phyloP scores from a whole-genome alignment of 257 asterid genomes.

The Craterostigma plantagineum region DNA sequence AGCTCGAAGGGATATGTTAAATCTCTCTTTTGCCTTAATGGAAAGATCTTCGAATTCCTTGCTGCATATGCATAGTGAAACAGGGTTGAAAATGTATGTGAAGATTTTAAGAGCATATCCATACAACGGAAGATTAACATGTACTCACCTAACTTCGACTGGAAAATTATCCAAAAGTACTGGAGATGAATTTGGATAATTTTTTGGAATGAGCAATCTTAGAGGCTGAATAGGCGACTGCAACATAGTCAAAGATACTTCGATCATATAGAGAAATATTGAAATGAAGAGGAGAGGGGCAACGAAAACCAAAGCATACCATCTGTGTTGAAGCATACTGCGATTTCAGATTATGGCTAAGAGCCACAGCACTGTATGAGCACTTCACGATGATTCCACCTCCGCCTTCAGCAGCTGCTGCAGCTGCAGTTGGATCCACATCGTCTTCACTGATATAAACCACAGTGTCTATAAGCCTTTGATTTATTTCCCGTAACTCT shows the following conservation, averaged over 20 bases:
- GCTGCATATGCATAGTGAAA: constrained; percentile 15
- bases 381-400: constrained; percentile 79
- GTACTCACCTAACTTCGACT: constrained; percentile 65
- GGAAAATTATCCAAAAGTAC: constrained; percentile 81
- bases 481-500: constrained; percentile 73
- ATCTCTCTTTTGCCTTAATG: constrained; percentile 50
- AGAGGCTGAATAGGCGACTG: constrained; percentile 95
- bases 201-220: constrained; percentile 56
- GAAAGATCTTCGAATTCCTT: constrained; percentile 69
- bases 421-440: constrained; percentile 68
- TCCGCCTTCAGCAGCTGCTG: constrained; percentile 73
- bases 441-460: constrained; percentile 65
- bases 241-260: constrained; percentile 12
- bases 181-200: constrained; percentile 78
- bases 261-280: constrained; percentile 7
- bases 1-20: constrained; percentile 49
- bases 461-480: constrained; percentile 65
- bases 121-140: neutral
- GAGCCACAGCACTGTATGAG: constrained; percentile 65
- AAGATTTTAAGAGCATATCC: neutral
- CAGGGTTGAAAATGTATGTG: neutral
- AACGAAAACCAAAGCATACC: constrained; percentile 30
- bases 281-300: constrained; percentile 3
- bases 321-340: constrained; percentile 84
- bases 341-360: constrained; percentile 72